Conservation (phyloP, 345 rosid genomes). For the Camelina neglecta region DNA sequence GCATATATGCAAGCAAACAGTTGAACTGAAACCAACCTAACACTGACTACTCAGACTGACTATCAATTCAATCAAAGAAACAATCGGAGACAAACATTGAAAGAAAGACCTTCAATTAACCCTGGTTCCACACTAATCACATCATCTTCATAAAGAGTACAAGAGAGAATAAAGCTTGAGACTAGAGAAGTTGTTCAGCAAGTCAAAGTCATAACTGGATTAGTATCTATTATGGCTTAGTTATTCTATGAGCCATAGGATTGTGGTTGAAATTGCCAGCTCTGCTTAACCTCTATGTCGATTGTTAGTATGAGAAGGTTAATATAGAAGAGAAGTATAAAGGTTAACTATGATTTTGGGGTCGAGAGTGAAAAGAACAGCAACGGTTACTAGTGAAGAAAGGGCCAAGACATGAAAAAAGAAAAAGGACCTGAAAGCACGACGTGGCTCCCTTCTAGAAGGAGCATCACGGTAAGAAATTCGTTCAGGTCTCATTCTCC, state of each 20-base stretch:
- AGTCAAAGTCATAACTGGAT: neutral
- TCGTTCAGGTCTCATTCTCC: constrained; percentile 84
- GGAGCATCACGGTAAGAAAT: constrained; percentile 90
- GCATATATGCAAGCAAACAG: constrained; percentile 14
- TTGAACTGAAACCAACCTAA: constrained; percentile 11
- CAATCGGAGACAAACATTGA: neutral
- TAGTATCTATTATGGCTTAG: neutral
- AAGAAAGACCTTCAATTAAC: neutral
- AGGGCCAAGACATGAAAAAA: constrained; percentile 32
- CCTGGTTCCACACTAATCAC: neutral
- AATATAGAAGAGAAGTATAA: neutral
- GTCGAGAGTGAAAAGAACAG: neutral
- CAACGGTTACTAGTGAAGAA: constrained; percentile 22
- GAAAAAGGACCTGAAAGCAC: constrained; percentile 79
- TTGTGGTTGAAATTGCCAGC: neutral
- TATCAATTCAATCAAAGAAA: constrained; percentile 6
- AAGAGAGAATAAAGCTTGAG: constrained; percentile 22
- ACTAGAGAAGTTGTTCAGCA: neutral
- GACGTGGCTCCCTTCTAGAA: constrained; percentile 72
- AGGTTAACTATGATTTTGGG: neutral
- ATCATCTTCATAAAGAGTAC: constrained; percentile 1
- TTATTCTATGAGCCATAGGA: constrained; percentile 1
- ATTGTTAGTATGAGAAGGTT: neutral
- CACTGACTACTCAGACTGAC: neutral
- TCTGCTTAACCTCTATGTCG: neutral